Evolutionary conservation across 129 eudicot species (phyloP), one percentile per base, ranked within the genome.

Genomic region (Helianthus tuberosus): DNA sequence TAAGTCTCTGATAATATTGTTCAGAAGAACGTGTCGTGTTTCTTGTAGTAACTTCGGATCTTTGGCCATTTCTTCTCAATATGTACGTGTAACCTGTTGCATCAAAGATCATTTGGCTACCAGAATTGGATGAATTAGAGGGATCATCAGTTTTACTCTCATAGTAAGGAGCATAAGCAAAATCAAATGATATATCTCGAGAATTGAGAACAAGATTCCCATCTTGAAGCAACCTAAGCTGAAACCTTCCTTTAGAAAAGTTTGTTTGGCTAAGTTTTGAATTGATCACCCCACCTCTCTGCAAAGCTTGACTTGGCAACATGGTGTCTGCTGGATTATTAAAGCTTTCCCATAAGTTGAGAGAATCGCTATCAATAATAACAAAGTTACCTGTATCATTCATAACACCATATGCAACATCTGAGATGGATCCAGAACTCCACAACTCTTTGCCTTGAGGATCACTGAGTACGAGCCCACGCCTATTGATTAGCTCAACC

Each of bases 311-410:
- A 12, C 84, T 71, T 3, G 97, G 95, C 84, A 91, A 73, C 51
- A 91, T 16, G 32, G 95, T 88, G 41, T 91, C 89, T 2, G 84
- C 66, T 1, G 92, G 95, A 74, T 65, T 11, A 2, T 36, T 20
- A 50, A 91, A 88, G 57, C 87, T 88, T 48, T 81, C 76, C 97
- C 97, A 91, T 8, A 86, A 5, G 43, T 60, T 20, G 8, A 36
- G 1, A 49, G 85, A 74, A 66, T 77, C 66, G 0, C 58, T 60
- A 49, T 80, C 64, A 2, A 49, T 12, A 4, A 91, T 75, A 57
- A 73, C 76, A 54, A 92, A 79, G 57, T 85, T 89, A 1, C 97
- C 97, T 1, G 92, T 84, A 62, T 86, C 85, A 13, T 81, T 81
- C 81, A 91, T 67, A 29, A 72, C 47, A 16, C 83, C 93, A 38